Evolutionary conservation across 805 yeast species (phyloP), one percentile per base, ranked within the genome.

Genomic region (Kurtzmaniella fragi): DNA sequence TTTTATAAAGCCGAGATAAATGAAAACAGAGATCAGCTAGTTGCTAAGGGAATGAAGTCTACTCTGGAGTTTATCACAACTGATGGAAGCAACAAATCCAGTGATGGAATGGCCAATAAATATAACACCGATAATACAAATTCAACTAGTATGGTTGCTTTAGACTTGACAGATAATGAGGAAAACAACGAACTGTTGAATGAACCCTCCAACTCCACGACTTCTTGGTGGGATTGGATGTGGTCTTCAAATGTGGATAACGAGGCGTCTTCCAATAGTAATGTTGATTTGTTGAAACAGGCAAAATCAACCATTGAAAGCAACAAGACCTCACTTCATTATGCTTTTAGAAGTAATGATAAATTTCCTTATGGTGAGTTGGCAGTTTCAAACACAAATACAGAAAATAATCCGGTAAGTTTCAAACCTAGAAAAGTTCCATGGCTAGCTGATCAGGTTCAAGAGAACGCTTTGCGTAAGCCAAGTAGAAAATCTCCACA

Each of bases 261-360:
- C 10, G 47, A 44, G 13, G 55, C 52, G 25, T 47, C 47, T 20
- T 49, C 53, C 13, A 53, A 48, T 36, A 13, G 15, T 13, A 42
- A 49, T 25, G 45, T 54, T 9, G 62, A 59, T 40, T 43, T 58
- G 17, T 59, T 57, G 40, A 56, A 54, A 31, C 44, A 54, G 4
- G 69, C 71, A 8, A 63, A 57, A 38, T 33, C 33, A 17, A 56
- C 62, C 1, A 56, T 68, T 29, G 73, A 68, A 35, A 45, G 43
- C 13, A 43, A 67, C 1, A 55, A 48, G 27, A 70, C 63, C 32
- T 44, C 56, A 10, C 49, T 60, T 25, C 58, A 61, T 38, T 64
- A 64, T 42, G 73, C 71, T 12, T 53, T 56, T 25, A 59, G 48
- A 35, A 36, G 25, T 17, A 49, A 52, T 23, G 26, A 34, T 10